Evolutionary conservation across 805 yeast genomes (phyloP).

Genomic region (Candida takata): DNA sequence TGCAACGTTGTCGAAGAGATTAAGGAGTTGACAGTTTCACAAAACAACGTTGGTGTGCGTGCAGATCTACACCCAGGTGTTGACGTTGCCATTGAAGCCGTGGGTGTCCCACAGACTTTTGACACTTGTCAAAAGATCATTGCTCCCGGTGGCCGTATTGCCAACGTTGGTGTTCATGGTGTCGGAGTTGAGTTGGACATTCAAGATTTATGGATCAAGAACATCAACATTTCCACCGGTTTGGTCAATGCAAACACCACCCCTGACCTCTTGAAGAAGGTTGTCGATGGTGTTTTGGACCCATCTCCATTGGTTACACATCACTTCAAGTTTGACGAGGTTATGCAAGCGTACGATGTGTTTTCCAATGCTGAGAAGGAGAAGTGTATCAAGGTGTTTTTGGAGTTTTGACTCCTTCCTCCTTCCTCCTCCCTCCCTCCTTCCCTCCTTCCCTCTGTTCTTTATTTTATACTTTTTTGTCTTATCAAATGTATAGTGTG

Average conservation of each 20-base stretch:
- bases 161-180: slow-evolving; percentile 57
- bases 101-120: slow-evolving; percentile 58
- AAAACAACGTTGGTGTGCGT: slow-evolving; percentile 18
- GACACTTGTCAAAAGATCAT: slow-evolving; percentile 49
- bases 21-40: slow-evolving; percentile 23
- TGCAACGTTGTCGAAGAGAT: slow-evolving; percentile 35
- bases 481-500: no score
- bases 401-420: slow-evolving; percentile 14
- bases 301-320: slow-evolving; percentile 52
- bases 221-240: slow-evolving; percentile 39
- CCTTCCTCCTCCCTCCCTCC: no score
- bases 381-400: slow-evolving; percentile 45
- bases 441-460: no score
- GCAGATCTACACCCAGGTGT: slow-evolving; percentile 37
- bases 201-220: slow-evolving; percentile 40
- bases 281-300: slow-evolving; percentile 29
- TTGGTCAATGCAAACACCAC: slow-evolving; percentile 43
- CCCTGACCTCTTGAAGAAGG: slow-evolving; percentile 29
- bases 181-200: slow-evolving; percentile 33
- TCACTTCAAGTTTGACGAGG: slow-evolving; percentile 46
- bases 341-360: slow-evolving; percentile 55
- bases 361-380: slow-evolving; percentile 45
- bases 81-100: slow-evolving; percentile 58
- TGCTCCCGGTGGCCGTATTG: slow-evolving; percentile 54
- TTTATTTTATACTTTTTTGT: no score